Percentiles rank a stretch among this genome's conserved stretches.
These are phyloP conservation scores for Populus tremula DNA, from an alignment of 345 rosid species.

Conservation along the genomic window DNA sequence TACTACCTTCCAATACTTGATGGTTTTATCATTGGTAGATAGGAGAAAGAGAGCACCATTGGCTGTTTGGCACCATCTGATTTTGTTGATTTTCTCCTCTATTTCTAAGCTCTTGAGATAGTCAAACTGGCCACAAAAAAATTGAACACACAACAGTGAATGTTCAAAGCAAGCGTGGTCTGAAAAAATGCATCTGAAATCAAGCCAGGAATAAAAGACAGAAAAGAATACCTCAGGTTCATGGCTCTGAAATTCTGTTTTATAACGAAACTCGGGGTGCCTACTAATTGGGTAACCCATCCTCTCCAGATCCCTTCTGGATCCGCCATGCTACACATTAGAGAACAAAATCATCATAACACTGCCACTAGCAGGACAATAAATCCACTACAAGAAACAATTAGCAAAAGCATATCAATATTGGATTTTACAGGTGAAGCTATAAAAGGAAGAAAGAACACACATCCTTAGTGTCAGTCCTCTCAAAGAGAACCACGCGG, in stretches of 20 bases:
- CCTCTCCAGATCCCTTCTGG: slow-evolving; percentile 78
- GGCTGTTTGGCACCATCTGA: slow-evolving; percentile 96
- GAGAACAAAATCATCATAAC: slow-evolving; percentile 9
- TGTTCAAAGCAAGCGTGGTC: background rate
- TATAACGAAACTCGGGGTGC: slow-evolving; percentile 99
- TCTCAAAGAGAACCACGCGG: slow-evolving; percentile 97
- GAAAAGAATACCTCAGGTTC: slow-evolving; percentile 83
- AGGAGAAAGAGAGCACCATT: slow-evolving; percentile 88
- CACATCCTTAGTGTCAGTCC: slow-evolving; percentile 80
- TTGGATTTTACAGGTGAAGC: slow-evolving; percentile 8
- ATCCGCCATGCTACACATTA: slow-evolving; percentile 61
- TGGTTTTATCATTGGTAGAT: slow-evolving; percentile 97
- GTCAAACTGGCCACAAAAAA: slow-evolving; percentile 70
- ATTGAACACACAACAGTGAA: background rate
- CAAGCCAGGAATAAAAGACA: slow-evolving; percentile 1
- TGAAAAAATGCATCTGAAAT: slow-evolving; percentile 14
- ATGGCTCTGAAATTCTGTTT: slow-evolving; percentile 99
- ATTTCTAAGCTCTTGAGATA: slow-evolving; percentile 99
- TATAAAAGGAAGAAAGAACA: slow-evolving; percentile 23
- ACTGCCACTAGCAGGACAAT: background rate
- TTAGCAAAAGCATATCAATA: background rate
- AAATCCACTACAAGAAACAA: background rate
- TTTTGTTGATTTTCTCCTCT: slow-evolving; percentile 99
- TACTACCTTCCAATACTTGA: slow-evolving; percentile 97
- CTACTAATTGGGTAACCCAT: slow-evolving; percentile 56